Evolutionary conservation across 2,329 filamentous ascomycete genomes (phyloP).

Genomic region (Talaromyces sp.): DNA sequence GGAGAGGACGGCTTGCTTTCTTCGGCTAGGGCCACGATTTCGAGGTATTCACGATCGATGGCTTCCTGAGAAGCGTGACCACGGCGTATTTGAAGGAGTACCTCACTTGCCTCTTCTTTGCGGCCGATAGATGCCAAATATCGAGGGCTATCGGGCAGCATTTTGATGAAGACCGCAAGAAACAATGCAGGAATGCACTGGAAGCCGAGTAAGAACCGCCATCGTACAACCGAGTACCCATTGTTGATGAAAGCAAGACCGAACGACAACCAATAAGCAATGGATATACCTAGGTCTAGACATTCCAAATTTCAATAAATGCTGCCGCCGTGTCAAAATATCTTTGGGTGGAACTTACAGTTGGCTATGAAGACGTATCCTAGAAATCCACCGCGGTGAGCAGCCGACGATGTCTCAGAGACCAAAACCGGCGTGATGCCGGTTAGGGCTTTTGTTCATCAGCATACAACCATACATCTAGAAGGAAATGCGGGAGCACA

Average conservation of each 20-base stretch:
- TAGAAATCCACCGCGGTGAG: constrained; percentile 47
- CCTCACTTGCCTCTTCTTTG: constrained; percentile 47
- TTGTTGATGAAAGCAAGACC: constrained; percentile 34
- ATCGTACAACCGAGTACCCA: constrained; percentile 33
- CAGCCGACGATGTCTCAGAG: constrained; percentile 47
- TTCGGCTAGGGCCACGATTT: constrained; percentile 34
- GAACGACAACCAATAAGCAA: constrained; percentile 38
- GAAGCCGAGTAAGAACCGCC: constrained; percentile 35
- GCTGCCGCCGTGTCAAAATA: not conserved
- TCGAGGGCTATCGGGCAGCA: constrained; percentile 33
- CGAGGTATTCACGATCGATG: constrained; percentile 33
- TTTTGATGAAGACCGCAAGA: constrained; percentile 28
- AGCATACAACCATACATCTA: not conserved
- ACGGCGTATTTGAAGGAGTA: constrained; percentile 40
- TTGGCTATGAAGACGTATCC: constrained; percentile 53
- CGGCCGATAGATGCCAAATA: constrained; percentile 34
- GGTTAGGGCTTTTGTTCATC: constrained; percentile 35
- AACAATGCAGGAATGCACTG: constrained; percentile 33
- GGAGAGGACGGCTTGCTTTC: constrained; percentile 35
- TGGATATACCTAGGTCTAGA: constrained; percentile 46
- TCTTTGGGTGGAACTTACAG: constrained; percentile 28
- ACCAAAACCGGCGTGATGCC: constrained; percentile 50
- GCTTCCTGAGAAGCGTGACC: constrained; percentile 23
- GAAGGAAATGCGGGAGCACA: not conserved
- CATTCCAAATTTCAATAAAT: not conserved